These are phyloP conservation scores for Gracilariopsis chorda DNA, from an alignment of 23 red algal genomes.

Conservation along the genomic window DNA sequence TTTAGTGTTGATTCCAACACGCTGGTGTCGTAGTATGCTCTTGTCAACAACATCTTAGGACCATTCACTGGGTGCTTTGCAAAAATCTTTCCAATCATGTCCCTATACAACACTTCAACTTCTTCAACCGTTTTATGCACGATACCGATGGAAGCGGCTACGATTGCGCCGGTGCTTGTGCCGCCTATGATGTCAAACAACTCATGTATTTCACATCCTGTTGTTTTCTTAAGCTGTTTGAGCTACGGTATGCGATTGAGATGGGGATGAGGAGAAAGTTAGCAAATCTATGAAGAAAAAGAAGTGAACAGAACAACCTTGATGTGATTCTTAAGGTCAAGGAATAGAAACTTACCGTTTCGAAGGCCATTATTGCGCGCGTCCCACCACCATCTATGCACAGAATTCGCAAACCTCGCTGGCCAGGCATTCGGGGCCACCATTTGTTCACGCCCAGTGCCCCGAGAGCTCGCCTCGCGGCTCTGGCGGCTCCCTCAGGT, in stretches of 20 bases:
- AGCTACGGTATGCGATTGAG: background rate
- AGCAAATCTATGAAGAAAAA: background rate
- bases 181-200: conserved; percentile 97
- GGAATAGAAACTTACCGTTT: conserved; percentile 52
- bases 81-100: conserved; percentile 97
- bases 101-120: conserved; percentile 92
- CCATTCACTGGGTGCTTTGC: conserved; percentile 79
- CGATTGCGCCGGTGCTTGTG: conserved; percentile 92
- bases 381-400: conserved; percentile 96
- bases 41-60: conserved; percentile 91
- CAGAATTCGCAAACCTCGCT: conserved; percentile 87
- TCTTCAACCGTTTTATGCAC: conserved; percentile 84
- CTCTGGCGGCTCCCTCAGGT: conserved; percentile 77
- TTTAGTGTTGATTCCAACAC: conserved; percentile 85
- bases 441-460: conserved; percentile 90
- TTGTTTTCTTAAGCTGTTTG: conserved; percentile 82
- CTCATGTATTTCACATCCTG: conserved; percentile 91
- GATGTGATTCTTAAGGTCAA: no score
- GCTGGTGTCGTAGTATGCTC: conserved; percentile 89
- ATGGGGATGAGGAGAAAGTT: background rate
- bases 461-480: conserved; percentile 73
- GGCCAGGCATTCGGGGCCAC: conserved; percentile 87
- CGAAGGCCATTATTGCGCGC: conserved; percentile 92
- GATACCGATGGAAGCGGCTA: conserved; percentile 85
- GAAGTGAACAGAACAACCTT: no score